Evolutionary conservation across 1,284 basidiomycete species (phyloP), one percentile per base, ranked within the genome.

Genomic region (Ceratobasidium sp.): DNA sequence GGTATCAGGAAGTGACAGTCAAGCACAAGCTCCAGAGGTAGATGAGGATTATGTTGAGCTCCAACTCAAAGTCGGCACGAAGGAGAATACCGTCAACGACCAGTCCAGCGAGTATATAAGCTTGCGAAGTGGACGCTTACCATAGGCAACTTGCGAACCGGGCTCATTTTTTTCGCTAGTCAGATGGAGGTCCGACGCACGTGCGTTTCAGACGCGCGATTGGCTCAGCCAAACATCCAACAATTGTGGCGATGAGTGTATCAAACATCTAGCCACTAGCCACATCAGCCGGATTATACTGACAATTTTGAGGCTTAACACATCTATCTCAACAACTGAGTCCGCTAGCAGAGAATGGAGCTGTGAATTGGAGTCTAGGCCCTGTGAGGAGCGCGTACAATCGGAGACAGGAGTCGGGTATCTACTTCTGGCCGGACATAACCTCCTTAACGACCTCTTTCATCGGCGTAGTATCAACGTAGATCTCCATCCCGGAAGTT

Each of bases 111-210:
- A 52, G 23, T 23, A 52, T 52, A 52, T 52, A 17, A 52, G 10
- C 5, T 17, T 7, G 20, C 23, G 56, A 65, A 2, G 62, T 17
- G 20, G 42, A 28, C 42, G 23, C 40, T 13, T n/a, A 46, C n/a
- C 62, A 65, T 33, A 33, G 42, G 23, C 42, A 46, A 40, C 62
- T 26, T 42, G 62, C 62, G 23, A 70, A 10, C 68, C 38, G 54
- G 59, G 65, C 48, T 20, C 66, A 68, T 68, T 68, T 52, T 65
- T 54, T 33, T 33, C 52, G 26, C 48, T 48, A 54, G 48, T 54
- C 50, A 44, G 44, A 13, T 10, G 10, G 44, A 65, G 48, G 66
- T 54, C 54, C 38, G 68, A 70, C 68, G 26, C 68, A 70, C 68
- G 68, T 70, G 68, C 38, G 68, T 56, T 20, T 12, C 67, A 15